phyloP scores from a whole-genome alignment of 139 green algal genomes.

The Monoraphidium neglectum region DNA sequence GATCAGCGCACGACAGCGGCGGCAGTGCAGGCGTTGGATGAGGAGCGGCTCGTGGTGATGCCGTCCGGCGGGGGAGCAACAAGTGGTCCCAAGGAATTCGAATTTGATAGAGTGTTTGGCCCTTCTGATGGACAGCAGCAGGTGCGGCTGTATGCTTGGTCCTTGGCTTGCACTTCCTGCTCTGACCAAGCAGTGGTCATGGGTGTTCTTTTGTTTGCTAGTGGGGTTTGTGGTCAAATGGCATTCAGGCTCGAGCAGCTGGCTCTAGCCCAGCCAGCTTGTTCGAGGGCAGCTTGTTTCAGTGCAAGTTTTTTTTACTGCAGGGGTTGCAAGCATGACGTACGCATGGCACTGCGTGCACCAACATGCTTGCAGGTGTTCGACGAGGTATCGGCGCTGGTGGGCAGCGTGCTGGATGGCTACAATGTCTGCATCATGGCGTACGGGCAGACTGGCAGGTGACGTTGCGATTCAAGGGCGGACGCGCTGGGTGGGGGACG shows the following conservation, averaged over 20 bases:
- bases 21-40: slow-evolving; percentile 22
- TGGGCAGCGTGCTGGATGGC: slow-evolving; percentile 65
- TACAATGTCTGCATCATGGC: slow-evolving; percentile 85
- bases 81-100: slow-evolving; percentile 55
- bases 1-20: not conserved
- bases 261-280: not conserved
- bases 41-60: slow-evolving; percentile 33
- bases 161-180: not conserved
- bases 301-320: not conserved
- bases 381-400: slow-evolving; percentile 50
- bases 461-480: too few relatives aligned
- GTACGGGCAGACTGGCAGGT: slow-evolving; percentile 79
- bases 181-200: not conserved
- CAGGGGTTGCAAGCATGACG: not conserved
- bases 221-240: not conserved
- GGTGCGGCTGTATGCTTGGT: slow-evolving; percentile 16
- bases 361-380: slow-evolving; percentile 39
- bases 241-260: not conserved
- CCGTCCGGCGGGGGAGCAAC: slow-evolving; percentile 14
- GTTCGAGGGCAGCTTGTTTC: not conserved
- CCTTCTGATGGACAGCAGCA: slow-evolving; percentile 51
- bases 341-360: not conserved
- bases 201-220: not conserved
- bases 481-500: too few relatives aligned
- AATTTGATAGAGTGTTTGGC: slow-evolving; percentile 71